Base-by-base conservation (phyloP, 1,284 basidiomycete species). In the Pseudozyma tsukubaensis region DNA sequence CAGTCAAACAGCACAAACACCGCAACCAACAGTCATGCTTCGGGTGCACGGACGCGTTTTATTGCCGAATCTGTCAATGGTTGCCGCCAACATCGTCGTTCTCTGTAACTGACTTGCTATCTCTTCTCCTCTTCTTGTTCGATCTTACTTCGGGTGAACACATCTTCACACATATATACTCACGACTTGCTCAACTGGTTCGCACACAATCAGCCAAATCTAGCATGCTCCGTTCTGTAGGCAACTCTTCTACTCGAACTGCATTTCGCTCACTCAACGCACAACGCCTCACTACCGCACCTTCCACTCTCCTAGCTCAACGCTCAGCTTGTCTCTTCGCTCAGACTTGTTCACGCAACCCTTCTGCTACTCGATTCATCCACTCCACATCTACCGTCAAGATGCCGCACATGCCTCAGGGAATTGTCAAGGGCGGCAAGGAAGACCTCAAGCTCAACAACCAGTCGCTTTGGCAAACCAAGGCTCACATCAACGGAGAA, bases 331-430 rank as follows among this genome's bases (percentile, higher is more conserved):
- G 24, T 18, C 12, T 19, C 24, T 29, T 37, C 21, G 14, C 11
- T 18, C 18, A n/a, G 11, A 4, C 42, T 16, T 5, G 24, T 10
- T 24, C 43, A 3, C 49, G 16, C 10, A 29, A 12, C 16, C 13
- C 34, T 36, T 11, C 37, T 24, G 4, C 42, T 29, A 4, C 42
- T 29, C 61, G 50, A 19, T 35, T 50, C 1, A 32, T 72, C 37
- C 60, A 68, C 65, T 50, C 60, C 21, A 50, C 60, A 8, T 10
- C 44, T 14, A 29, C 45, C 4, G n/a, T 49, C 62, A 76, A 70
- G 16, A 80, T 78, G 78, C 70, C 76, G 60, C 73, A 77, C 51
- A 80, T 84, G 83, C 83, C 83, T 32, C 70, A 81, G 47, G 76
- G 78, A 52, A 66, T 84, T 62, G 59, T 78, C 54, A 82, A 82